Evolutionary conservation across 495 filamentous ascomycete genomes (phyloP), one percentile per base, ranked within the genome.

Genomic region (Talaromyces trachyspermus): DNA sequence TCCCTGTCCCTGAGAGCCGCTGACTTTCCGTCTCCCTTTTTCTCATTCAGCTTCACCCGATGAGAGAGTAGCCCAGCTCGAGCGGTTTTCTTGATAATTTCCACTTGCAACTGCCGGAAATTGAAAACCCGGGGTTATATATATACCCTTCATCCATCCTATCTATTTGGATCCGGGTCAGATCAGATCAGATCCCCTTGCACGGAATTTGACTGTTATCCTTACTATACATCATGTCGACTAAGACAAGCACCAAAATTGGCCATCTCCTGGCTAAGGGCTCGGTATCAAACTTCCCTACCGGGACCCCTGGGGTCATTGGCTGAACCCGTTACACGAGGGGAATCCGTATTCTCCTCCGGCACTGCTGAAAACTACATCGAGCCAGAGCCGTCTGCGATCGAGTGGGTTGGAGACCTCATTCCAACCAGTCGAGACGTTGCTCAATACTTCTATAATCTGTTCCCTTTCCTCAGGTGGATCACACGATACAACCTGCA

Each of bases 391-490:
- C 92, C 92, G 1, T 85, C 79, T 1, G 72, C 77, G 0, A 44
- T 59, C 22, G 90, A 95, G 59, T 95, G 83, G 81, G 49, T 96
- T 26, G 54, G 57, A 1, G 75, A 80, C 3, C 54, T 83, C 22
- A 61, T 71, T 5, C 92, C 92, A 0, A 68, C 74, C 6, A 59
- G 67, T 5, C 50, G 50, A 1, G 74, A 85, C 10, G 17, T 85
- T 11, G 46, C 55, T 9, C 53, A 67, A 1, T 97, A 95, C 55
- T 38, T 81, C 19, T 55, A 74, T 27, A 79, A 74, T 12, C 66
- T 98, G 10, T 94, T 98, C 57, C 92, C 92, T 1, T 96, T 96
- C 56, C 54, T 85, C 14, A 73, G 78, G 1, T 98, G 92, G 92
- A 92, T 98, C 51, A 65, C 68, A 8, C 76, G 82, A 36, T 98